Evolutionary conservation across 2,329 filamentous ascomycete species (phyloP).

Genomic region (Zymoseptoria crescenta): DNA sequence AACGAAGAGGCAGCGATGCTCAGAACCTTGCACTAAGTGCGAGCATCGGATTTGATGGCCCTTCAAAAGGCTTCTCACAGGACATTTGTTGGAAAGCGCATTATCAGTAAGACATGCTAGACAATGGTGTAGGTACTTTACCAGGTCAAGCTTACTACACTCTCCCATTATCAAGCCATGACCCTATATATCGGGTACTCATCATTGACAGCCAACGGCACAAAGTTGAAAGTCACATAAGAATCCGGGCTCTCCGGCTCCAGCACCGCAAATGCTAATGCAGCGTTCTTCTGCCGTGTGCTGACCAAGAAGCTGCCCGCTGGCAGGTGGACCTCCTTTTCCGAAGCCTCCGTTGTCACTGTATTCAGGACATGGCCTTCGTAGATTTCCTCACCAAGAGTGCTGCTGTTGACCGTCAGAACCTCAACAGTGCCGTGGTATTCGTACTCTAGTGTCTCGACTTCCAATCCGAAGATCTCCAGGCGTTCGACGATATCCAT

Average conservation of each 20-base stretch:
- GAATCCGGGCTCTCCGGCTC: slow-evolving; percentile 24
- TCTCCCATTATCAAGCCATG: not conserved
- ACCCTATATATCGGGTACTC: slow-evolving; percentile 18
- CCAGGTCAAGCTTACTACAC: too few species aligned
- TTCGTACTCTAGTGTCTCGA: slow-evolving; percentile 18
- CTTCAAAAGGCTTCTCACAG: too few species aligned
- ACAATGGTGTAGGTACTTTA: too few species aligned
- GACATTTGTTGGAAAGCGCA: too few species aligned
- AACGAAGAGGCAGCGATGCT: too few species aligned
- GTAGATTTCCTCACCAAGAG: slow-evolving; percentile 15
- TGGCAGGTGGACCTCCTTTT: slow-evolving; percentile 16
- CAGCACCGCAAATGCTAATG: slow-evolving; percentile 19
- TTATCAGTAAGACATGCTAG: too few species aligned
- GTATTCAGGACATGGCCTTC: slow-evolving; percentile 21
- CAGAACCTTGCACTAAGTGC: too few species aligned
- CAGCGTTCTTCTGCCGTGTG: slow-evolving; percentile 23
- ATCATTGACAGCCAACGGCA: slow-evolving; percentile 16
- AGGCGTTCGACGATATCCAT: slow-evolving; percentile 17
- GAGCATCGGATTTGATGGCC: too few species aligned
- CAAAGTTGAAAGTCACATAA: slow-evolving; percentile 18
- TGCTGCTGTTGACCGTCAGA: slow-evolving; percentile 14
- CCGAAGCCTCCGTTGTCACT: slow-evolving; percentile 12
- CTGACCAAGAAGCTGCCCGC: slow-evolving; percentile 19
- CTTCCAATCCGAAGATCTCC: slow-evolving; percentile 18
- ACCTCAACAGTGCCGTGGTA: slow-evolving; percentile 19